Evolutionary conservation across 179 eudicot species (phyloP).

Genomic region (Silene vulgaris): DNA sequence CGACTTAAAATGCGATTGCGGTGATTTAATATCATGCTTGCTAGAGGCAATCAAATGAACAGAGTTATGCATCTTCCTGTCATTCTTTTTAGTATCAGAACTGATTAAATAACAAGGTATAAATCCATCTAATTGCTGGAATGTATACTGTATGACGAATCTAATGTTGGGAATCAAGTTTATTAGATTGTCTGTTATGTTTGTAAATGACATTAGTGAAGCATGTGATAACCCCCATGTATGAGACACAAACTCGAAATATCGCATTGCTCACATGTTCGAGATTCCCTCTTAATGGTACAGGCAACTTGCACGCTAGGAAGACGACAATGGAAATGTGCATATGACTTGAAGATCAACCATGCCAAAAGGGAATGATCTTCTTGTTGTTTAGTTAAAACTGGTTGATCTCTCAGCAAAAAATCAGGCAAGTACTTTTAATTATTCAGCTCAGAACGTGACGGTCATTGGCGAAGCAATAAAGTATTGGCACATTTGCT

Average conservation of each 20-base stretch:
- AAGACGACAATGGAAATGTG: slow-evolving; percentile 37
- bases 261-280: slow-evolving; percentile 39
- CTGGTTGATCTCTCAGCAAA: slow-evolving; percentile 18
- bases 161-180: slow-evolving; percentile 21
- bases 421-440: slow-evolving; percentile 18
- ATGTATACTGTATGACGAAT: slow-evolving; percentile 18
- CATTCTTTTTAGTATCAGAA: background rate
- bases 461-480: slow-evolving; percentile 21
- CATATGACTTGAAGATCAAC: slow-evolving; percentile 31
- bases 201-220: slow-evolving; percentile 24
- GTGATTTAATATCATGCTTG: too few relatives aligned
- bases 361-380: slow-evolving; percentile 29
- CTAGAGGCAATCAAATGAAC: too few relatives aligned
- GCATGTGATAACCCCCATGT: slow-evolving; percentile 33
- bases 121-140: slow-evolving; percentile 16
- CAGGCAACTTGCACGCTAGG: slow-evolving; percentile 25
- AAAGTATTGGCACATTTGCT: slow-evolving; percentile 26
- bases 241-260: slow-evolving; percentile 26
- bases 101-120: slow-evolving; percentile 9
- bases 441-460: slow-evolving; percentile 24
- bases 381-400: slow-evolving; percentile 36
- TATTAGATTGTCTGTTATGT: slow-evolving; percentile 22
- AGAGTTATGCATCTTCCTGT: background rate
- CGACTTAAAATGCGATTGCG: background rate
- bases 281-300: slow-evolving; percentile 31